Evolutionary conservation across 2,329 filamentous ascomycete species (phyloP).

Genomic region (Diplodia seriata): DNA sequence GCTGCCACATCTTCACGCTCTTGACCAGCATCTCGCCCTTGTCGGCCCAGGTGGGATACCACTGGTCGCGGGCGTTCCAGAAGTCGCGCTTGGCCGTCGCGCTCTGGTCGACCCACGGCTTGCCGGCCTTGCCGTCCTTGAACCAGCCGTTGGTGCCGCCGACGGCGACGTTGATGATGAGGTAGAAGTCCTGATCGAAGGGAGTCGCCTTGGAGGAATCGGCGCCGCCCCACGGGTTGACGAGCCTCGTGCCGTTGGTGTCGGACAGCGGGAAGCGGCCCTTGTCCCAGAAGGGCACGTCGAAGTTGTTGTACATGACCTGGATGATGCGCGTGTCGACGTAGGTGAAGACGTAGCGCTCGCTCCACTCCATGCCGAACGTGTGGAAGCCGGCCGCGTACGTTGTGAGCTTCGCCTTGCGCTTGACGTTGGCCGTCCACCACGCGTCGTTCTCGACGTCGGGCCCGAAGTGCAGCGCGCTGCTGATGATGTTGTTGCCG

Average conservation of each 20-base stretch:
- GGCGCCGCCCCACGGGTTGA: slow-evolving; percentile 69
- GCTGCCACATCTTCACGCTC: slow-evolving; percentile 66
- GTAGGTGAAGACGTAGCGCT: slow-evolving; percentile 89
- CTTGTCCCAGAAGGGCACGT: slow-evolving; percentile 70
- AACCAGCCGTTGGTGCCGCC: slow-evolving; percentile 87
- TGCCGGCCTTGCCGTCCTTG: slow-evolving; percentile 70
- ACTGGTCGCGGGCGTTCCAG: slow-evolving; percentile 70
- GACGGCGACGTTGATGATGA: slow-evolving; percentile 78
- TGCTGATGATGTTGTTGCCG: slow-evolving; percentile 81
- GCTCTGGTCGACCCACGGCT: slow-evolving; percentile 79
- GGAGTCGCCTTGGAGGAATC: slow-evolving; percentile 66
- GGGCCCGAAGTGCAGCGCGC: slow-evolving; percentile 83
- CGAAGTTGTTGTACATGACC: slow-evolving; percentile 78
- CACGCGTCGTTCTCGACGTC: slow-evolving; percentile 74
- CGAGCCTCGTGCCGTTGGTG: slow-evolving; percentile 69
- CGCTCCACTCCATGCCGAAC: slow-evolving; percentile 83
- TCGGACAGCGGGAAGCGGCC: slow-evolving; percentile 70
- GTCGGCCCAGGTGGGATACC: slow-evolving; percentile 74
- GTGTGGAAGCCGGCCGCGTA: slow-evolving; percentile 74
- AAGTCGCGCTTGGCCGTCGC: slow-evolving; percentile 75
- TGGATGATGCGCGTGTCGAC: slow-evolving; percentile 81
- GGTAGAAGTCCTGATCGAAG: slow-evolving; percentile 78
- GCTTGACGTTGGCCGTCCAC: slow-evolving; percentile 85
- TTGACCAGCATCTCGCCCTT: slow-evolving; percentile 70
- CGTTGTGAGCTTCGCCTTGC: slow-evolving; percentile 74